Base-by-base conservation (phyloP, 208 protist genomes). In the Trypanosoma cruzi region DNA sequence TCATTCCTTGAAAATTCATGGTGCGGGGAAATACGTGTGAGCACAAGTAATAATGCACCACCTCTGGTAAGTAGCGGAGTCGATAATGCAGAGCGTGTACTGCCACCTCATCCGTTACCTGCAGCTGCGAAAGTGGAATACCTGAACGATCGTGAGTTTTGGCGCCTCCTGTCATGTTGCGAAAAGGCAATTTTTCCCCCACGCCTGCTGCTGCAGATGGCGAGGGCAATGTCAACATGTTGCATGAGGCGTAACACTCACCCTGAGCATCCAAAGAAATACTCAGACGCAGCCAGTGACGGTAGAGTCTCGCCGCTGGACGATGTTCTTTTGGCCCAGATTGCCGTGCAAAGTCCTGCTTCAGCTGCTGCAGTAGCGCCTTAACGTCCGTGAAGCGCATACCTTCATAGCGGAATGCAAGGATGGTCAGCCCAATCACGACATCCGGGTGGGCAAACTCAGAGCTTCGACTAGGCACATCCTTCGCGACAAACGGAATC, bases 401-500 rank as follows among this genome's bases (percentile, higher is more conserved):
- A 4, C 96, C 96, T 74, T 97, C 90, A 72, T 98, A 98, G 56
- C 93, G 88, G 76, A 90, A 98, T 48, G 89, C 93, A 13, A 98
- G 79, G 20, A 97, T 78, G 11, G 96, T 98, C 4, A 98, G 84
- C 40, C 95, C 94, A 68, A 98, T 84, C 58, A 98, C 90, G 16
- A 98, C 94, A 64, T 98, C 96, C 16, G 96, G 96, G 64, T 98
- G 96, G 11, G 96, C 95, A 63, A 99, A 98, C 82, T 98, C 97
- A 58, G 87, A 96, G 52, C 89, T 92, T 46, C 83, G 81, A 44
- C 92, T 98, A 26, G 97, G 97, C 34, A 98, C 92, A 56, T 99
- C 97, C 83, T 99, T 99, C 55, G 96, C 96, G 48, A 99, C 93
- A 69, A 99, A 99, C 1, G 97, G 97, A 8, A 98, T 83, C 2